Base-by-base conservation (phyloP, 1,139 yeast species). In the Lodderomyces orthopsilosis region DNA sequence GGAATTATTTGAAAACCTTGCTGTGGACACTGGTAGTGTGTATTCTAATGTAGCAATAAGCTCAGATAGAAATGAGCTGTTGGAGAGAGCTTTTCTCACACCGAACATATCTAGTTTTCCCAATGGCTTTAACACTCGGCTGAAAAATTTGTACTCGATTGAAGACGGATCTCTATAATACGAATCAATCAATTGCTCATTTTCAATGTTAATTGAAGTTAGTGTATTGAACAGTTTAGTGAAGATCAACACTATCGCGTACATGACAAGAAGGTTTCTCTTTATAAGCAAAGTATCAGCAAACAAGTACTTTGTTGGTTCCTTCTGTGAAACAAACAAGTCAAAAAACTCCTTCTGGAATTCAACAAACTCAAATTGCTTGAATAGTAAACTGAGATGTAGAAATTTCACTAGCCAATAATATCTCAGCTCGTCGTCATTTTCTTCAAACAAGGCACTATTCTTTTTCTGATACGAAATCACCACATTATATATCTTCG, bases 151-250 rank as follows among this genome's bases (percentile, higher is more conserved):
- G 28, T 39, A 42, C 41, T 59, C 63, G 12, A 51, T 41, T n/a
- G 41, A 35, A 9, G 35, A 37, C 12, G 57, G 59, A 21, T 52
- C 46, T 6, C 49, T 47, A 14, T 53, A 54, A 40, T 51, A 53
- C 30, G 56, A 45, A 43, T 61, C 63, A 13, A 61, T 46, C 1
- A 62, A 36, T 38, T 60, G 63, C 24, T 50, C 47, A 13, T 50
- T 46, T 22, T 55, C 58, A 6, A 52, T 42, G 21, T 55, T 57
- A 10, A 54, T 42, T 27, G 63, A 54, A 1, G 61, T 48, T 36
- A 67, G 51, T n/a, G 55, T 56, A 37, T 56, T 59, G 49, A 65
- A 66, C 4, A 73, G 68, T 41, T 59, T 57, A 12, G 60, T 43
- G 12, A 65, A 58, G 1, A 67, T 50, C 23, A 58, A 48, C 3